These are phyloP conservation scores for Lonicera japonica DNA, from an alignment of 129 eudicot genomes.

Conservation along the genomic window DNA sequence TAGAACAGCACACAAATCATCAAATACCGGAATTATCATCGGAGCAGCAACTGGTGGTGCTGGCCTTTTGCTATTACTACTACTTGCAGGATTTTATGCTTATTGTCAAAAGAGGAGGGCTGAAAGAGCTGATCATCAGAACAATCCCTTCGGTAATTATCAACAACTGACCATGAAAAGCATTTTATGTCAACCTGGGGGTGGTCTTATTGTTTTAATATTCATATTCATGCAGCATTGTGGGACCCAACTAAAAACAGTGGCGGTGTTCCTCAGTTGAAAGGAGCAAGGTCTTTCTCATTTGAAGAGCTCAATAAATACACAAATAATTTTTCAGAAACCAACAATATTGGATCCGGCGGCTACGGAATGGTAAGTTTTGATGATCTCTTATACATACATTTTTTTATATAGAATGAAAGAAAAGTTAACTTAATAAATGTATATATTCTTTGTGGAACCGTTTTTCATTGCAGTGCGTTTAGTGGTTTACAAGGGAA, in stretches of 20 bases:
- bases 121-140: constrained; percentile 31
- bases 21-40: constrained; percentile 30
- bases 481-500: too few species aligned
- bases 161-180: not conserved
- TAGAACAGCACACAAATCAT: constrained; percentile 16
- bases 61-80: constrained; percentile 32
- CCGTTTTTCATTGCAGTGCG: too few species aligned
- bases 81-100: constrained; percentile 50
- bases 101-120: constrained; percentile 39
- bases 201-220: not conserved
- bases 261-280: constrained; percentile 61
- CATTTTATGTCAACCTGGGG: not conserved
- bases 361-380: constrained; percentile 73
- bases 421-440: too few species aligned
- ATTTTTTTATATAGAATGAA: too few species aligned
- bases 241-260: constrained; percentile 56
- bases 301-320: constrained; percentile 54
- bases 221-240: constrained; percentile 37
- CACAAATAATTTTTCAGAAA: constrained; percentile 56
- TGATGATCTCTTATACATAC: not conserved
- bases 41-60: constrained; percentile 39
- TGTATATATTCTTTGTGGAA: too few species aligned
- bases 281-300: constrained; percentile 57
- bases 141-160: constrained; percentile 54
- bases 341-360: constrained; percentile 59